Conservation (phyloP, 208 protist genomes). For the Trypanosoma melophagium region DNA sequence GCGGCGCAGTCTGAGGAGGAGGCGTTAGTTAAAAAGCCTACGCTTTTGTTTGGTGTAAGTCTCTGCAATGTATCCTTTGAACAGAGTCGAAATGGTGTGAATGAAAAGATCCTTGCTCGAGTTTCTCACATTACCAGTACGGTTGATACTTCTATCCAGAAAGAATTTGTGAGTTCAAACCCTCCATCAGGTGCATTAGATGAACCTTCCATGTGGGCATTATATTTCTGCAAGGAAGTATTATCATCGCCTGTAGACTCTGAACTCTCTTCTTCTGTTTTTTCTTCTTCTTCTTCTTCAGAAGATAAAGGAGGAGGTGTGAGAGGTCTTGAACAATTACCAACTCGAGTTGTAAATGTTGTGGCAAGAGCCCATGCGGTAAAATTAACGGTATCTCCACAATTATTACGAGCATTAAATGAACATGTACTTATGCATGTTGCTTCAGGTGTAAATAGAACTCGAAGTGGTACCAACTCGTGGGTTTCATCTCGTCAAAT, state of each 20-base stretch:
- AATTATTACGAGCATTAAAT: slow-evolving; percentile 33
- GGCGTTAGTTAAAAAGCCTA: slow-evolving; percentile 8
- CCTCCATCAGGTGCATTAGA: slow-evolving; percentile 25
- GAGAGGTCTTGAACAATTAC: slow-evolving; percentile 9
- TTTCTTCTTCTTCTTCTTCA: background rate
- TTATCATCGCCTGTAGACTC: background rate
- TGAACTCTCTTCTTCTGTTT: background rate
- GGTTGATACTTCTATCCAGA: slow-evolving; percentile 23
- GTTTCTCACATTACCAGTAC: slow-evolving; percentile 12
- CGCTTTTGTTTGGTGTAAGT: slow-evolving; percentile 22
- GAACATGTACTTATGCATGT: slow-evolving; percentile 29
- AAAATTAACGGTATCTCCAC: slow-evolving; percentile 31
- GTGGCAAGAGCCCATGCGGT: slow-evolving; percentile 29
- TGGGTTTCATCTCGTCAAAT: background rate
- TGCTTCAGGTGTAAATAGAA: slow-evolving; percentile 24
- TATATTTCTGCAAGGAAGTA: slow-evolving; percentile 33
- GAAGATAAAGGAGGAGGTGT: background rate
- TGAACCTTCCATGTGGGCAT: slow-evolving; percentile 22
- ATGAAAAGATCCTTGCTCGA: slow-evolving; percentile 21
- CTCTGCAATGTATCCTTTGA: slow-evolving; percentile 15
- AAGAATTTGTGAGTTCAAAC: slow-evolving; percentile 26
- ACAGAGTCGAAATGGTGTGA: slow-evolving; percentile 13
- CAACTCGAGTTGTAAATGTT: slow-evolving; percentile 17
- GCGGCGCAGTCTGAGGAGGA: slow-evolving; percentile 13
- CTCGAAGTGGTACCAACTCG: background rate